Percentiles rank a stretch among this genome's conserved stretches.
phyloP scores from a whole-genome alignment of 352 stramenopile species.

The Phytopythium litorale region DNA sequence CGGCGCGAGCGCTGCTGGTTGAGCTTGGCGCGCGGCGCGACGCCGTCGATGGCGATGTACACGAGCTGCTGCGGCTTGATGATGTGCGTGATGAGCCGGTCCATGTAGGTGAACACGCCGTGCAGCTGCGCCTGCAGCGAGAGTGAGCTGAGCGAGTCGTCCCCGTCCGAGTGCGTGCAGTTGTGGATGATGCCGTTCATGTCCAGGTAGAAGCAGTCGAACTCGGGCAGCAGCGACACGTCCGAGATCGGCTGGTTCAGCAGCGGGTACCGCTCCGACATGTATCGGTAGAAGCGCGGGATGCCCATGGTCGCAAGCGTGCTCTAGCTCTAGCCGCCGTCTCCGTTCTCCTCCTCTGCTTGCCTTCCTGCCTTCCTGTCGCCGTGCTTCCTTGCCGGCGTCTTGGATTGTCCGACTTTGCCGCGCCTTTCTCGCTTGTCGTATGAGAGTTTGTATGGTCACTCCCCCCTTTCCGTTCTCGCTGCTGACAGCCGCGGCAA shows the following conservation, averaged over 20 bases:
- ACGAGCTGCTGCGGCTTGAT: slow-evolving; percentile 96
- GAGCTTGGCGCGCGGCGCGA: slow-evolving; percentile 98
- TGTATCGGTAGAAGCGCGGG: slow-evolving; percentile 92
- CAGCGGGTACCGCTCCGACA: slow-evolving; percentile 96
- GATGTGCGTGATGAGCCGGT: slow-evolving; percentile 96
- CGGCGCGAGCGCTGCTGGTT: slow-evolving; percentile 98
- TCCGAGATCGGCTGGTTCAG: slow-evolving; percentile 98
- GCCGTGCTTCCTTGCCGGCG: too few species aligned
- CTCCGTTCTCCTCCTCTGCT: background rate
- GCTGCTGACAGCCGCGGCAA: background rate
- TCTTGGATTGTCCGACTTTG: background rate
- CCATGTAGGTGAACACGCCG: slow-evolving; percentile 89
- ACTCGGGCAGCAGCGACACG: slow-evolving; percentile 95
- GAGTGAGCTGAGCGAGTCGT: slow-evolving; percentile 88
- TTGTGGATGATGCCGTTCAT: slow-evolving; percentile 99
- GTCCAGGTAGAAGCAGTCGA: slow-evolving; percentile 99
- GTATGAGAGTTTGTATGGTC: background rate
- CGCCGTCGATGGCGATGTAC: slow-evolving; percentile 99
- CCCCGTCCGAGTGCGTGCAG: slow-evolving; percentile 95
- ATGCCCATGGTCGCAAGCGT: slow-evolving; percentile 69
- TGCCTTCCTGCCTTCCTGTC: background rate
- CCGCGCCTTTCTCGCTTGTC: background rate
- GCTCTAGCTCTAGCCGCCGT: too few species aligned
- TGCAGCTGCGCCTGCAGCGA: slow-evolving; percentile 95
- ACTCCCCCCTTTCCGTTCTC: background rate